Percentiles rank a stretch among this genome's conserved stretches.
These are phyloP conservation scores for Saccharomycopsis capsularis DNA, from an alignment of 805 yeast genomes.

Conservation along the genomic window DNA sequence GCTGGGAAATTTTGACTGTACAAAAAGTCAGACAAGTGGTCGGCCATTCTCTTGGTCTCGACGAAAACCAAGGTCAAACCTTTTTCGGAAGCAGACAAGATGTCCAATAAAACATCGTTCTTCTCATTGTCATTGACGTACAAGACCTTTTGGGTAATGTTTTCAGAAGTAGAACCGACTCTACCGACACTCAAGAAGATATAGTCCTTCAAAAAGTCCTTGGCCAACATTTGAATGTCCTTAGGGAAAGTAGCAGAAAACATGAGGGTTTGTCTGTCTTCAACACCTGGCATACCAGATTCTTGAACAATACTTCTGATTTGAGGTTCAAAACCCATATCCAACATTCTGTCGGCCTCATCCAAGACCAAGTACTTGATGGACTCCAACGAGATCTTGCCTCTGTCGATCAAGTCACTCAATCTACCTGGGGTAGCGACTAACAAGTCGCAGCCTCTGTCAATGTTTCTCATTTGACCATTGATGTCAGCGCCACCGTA, in stretches of 20 bases:
- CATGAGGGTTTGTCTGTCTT: conserved; percentile 93
- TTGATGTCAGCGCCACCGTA: conserved; percentile 98
- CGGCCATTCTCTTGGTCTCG: conserved; percentile 99
- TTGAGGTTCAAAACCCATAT: conserved; percentile 99
- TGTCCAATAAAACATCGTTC: conserved; percentile 82
- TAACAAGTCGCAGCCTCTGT: conserved; percentile 89
- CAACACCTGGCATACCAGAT: conserved; percentile 93
- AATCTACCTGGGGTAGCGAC: conserved; percentile 99
- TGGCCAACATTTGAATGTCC: conserved; percentile 94
- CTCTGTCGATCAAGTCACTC: conserved; percentile 92
- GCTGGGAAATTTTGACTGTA: conserved; percentile 89
- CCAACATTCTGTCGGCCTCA: conserved; percentile 99
- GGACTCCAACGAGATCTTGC: conserved; percentile 79
- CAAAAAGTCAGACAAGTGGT: conserved; percentile 85
- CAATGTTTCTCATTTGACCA: conserved; percentile 78
- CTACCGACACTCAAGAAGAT: conserved; percentile 96
- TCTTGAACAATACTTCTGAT: conserved; percentile 96
- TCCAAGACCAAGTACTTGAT: conserved; percentile 92
- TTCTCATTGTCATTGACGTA: conserved; percentile 93
- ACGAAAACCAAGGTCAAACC: conserved; percentile 93
- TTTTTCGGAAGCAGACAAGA: conserved; percentile 68
- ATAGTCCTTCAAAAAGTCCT: conserved; percentile 94
- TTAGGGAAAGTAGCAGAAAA: conserved; percentile 99
- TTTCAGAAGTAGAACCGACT: conserved; percentile 98
- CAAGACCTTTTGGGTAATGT: conserved; percentile 88